Base-by-base conservation (phyloP, 805 yeast species). In the Yamadazyma sp. region DNA sequence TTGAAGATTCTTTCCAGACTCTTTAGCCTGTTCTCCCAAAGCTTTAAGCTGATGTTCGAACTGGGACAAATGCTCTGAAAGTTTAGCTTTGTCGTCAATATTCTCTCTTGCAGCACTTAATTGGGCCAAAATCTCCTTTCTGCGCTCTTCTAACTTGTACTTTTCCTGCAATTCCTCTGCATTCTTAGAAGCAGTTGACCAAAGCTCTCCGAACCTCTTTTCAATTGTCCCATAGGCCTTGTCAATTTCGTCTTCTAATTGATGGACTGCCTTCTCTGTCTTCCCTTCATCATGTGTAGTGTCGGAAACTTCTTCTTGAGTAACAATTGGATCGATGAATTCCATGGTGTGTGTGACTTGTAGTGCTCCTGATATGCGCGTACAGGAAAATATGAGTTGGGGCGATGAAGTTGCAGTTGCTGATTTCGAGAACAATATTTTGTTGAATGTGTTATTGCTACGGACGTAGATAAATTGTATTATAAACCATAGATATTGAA, bases 181-280 rank as follows among this genome's bases (percentile, higher is more conserved):
- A 37, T 56, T 57, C 28, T 57, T 55, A 11, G 62, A 50, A 11
- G 70, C 67, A 26, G 40, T 52, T 11, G 36, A 31, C 72, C 72
- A 66, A 16, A 67, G 49, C 12, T 47, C 47, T 21, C 57, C 44
- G 35, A 67, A 58, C 40, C 52, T 59, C 5, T 55, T 43, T 43
- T 78, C 82, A 12, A 80, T 57, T 23, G 59, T 54, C 3, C 61
- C 44, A 56, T 75, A 78, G 3, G 75, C 71, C 14, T 65, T 57
- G 40, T 76, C 79, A 17, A 82, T 70, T 29, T 74, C 79, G 28
- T 61, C 62, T 47, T 79, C 86, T 14, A 80, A 50, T 47, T 71
- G 67, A 15, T 62, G 59, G 36, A 77, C 75, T 1, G 70, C 68
- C 45, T 72, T 66, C 35, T 80, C 82, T 0, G 86, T 78, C 48